These are phyloP conservation scores for Aurifilum marmelostoma DNA, from an alignment of 2,329 filamentous ascomycete genomes.

Conservation along the genomic window DNA sequence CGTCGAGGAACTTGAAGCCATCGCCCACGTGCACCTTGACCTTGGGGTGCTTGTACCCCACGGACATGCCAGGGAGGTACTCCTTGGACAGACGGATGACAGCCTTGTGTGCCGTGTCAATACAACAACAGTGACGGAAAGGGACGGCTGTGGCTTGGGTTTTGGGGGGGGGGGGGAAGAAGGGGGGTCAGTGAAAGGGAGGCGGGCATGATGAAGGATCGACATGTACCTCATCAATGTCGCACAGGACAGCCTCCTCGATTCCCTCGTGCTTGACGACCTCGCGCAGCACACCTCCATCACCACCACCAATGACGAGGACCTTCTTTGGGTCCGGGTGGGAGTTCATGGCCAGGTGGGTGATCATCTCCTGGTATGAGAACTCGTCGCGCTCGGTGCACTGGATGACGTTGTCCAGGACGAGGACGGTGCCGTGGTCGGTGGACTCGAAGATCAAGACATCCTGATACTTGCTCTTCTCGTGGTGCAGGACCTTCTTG, in stretches of 20 bases:
- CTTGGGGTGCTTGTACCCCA: conserved; percentile 92
- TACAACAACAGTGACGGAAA: not conserved
- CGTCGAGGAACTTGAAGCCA: conserved; percentile 97
- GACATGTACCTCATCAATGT: conserved; percentile 83
- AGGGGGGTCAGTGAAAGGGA: not conserved
- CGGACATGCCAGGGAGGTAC: conserved; percentile 92
- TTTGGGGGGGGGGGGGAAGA: not conserved
- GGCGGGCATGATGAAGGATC: conserved; percentile 58
- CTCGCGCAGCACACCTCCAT: conserved; percentile 96
- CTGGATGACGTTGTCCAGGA: conserved; percentile 99
- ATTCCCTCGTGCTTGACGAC: conserved; percentile 98
- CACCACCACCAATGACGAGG: conserved; percentile 95
- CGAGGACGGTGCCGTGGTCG: conserved; percentile 93
- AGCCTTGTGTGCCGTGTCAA: conserved; percentile 55
- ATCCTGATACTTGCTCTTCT: conserved; percentile 99
- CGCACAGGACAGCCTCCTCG: conserved; percentile 94
- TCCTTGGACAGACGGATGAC: conserved; percentile 98
- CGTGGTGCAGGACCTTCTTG: conserved; percentile 97
- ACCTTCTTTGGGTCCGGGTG: conserved; percentile 99
- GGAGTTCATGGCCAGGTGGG: conserved; percentile 96
- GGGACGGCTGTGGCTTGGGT: not conserved
- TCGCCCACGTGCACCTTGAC: conserved; percentile 92
- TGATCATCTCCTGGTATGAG: conserved; percentile 99
- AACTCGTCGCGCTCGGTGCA: conserved; percentile 99
- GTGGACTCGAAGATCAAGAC: conserved; percentile 98